Percentiles rank a stretch among this genome's conserved stretches.
These are phyloP conservation scores for Cutaneotrichosporon cavernicola DNA, from an alignment of 1,284 basidiomycete species.

Conservation along the genomic window DNA sequence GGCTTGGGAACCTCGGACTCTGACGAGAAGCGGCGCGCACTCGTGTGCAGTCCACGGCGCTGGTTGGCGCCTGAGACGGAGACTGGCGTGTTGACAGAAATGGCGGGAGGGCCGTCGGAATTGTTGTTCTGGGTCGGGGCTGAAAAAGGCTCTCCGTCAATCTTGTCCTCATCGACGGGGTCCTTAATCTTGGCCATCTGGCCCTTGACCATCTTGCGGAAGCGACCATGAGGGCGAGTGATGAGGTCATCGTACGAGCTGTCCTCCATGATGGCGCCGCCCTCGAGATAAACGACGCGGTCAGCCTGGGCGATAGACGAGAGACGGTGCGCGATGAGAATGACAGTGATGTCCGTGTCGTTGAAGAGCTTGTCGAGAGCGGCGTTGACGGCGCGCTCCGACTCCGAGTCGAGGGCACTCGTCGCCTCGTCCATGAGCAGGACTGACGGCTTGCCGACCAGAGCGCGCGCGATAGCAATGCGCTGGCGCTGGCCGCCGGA, in stretches of 20 bases:
- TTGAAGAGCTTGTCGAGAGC: constrained; percentile 55
- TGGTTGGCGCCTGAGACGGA: constrained; percentile 17
- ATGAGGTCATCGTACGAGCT: constrained; percentile 55
- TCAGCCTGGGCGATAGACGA: constrained; percentile 57
- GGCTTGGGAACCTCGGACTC: constrained; percentile 37
- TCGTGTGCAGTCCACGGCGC: constrained; percentile 19
- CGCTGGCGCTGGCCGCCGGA: constrained; percentile 57
- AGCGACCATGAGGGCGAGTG: constrained; percentile 41
- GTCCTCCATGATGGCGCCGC: constrained; percentile 55
- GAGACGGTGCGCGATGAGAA: constrained; percentile 57
- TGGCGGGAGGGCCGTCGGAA: constrained; percentile 6
- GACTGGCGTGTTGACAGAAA: constrained; percentile 23
- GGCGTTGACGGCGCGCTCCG: constrained; percentile 51
- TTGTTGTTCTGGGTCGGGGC: background rate
- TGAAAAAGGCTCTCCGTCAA: background rate
- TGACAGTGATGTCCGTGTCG: constrained; percentile 56
- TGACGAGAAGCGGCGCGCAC: constrained; percentile 24
- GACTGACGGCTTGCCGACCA: constrained; percentile 55
- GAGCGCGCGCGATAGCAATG: constrained; percentile 57
- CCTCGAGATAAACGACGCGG: constrained; percentile 55
- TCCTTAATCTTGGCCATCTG: constrained; percentile 48
- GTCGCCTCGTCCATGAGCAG: constrained; percentile 54
- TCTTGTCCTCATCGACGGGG: constrained; percentile 27
- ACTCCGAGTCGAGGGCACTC: constrained; percentile 46
- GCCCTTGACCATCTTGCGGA: constrained; percentile 51